A percentile compares a stretch with the other conserved stretches of the same genome.
phyloP scores from a whole-genome alignment of 148 eudicot genomes.

The Limonium bicolor region DNA sequence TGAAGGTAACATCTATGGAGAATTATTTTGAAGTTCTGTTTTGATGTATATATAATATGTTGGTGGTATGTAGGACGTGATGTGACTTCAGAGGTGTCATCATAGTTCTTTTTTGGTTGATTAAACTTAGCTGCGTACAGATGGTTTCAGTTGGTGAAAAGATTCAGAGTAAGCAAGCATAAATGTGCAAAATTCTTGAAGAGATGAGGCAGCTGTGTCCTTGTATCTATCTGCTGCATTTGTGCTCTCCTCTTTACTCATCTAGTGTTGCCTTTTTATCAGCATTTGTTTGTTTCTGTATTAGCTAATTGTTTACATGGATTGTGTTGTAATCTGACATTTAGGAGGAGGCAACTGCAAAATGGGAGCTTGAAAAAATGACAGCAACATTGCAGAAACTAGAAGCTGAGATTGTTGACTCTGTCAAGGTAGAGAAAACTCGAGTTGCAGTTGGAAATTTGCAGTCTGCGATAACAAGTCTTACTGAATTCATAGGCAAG shows the following conservation, averaged over 20 bases:
- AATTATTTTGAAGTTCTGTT: neutral
- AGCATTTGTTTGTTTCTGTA: neutral
- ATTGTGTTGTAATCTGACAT: neutral
- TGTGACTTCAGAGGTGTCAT: too few species aligned
- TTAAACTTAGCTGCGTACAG: too few species aligned
- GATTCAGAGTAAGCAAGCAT: too few species aligned
- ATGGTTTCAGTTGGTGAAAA: too few species aligned
- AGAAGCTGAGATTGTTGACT: slow-evolving; percentile 40
- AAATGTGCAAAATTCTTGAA: too few species aligned
- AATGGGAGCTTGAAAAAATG: slow-evolving; percentile 40
- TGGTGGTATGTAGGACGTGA: too few species aligned
- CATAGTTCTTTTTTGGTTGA: too few species aligned
- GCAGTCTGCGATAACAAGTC: slow-evolving; percentile 34
- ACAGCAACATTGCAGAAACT: slow-evolving; percentile 32
- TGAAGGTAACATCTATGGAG: slow-evolving; percentile 30
- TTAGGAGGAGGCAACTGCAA: slow-evolving; percentile 57
- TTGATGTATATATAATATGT: too few species aligned
- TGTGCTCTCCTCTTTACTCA: neutral
- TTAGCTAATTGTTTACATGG: neutral
- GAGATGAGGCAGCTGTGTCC: too few species aligned
- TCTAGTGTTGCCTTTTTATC: neutral
- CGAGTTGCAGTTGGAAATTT: slow-evolving; percentile 29
- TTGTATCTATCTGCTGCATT: neutral
- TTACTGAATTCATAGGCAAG: slow-evolving; percentile 35
- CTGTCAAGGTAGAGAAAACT: slow-evolving; percentile 43